Percentiles rank a stretch among this genome's conserved stretches.
Evolutionary conservation across 805 yeast species (phyloP).

Genomic region (Spathaspora boniae): DNA sequence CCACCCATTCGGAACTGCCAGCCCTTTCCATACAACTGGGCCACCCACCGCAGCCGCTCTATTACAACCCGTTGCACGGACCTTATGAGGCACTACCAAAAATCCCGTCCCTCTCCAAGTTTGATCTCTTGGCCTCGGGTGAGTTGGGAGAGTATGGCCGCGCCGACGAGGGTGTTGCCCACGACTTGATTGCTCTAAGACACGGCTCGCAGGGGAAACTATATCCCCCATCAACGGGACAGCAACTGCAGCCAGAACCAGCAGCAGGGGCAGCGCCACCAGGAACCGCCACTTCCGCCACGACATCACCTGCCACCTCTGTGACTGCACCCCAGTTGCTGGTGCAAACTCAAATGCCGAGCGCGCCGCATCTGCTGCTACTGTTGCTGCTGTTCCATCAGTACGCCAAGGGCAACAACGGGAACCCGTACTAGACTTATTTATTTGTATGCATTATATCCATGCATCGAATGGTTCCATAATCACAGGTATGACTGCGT

Average conservation of each 20-base stretch:
- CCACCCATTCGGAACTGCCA: constrained; percentile 2
- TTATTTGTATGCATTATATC: background rate
- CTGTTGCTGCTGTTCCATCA: background rate
- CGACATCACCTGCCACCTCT: too few species aligned
- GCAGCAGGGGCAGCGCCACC: too few species aligned
- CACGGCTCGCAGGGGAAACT: constrained; percentile 11
- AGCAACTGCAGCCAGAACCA: too few species aligned
- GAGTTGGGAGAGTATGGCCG: too few species aligned
- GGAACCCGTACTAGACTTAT: background rate
- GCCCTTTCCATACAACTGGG: constrained; percentile 3
- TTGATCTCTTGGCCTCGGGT: constrained; percentile 14
- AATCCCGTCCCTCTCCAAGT: constrained; percentile 16
- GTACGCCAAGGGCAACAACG: background rate
- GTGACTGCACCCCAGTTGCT: too few species aligned
- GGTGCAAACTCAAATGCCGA: too few species aligned
- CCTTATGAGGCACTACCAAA: constrained; percentile 5
- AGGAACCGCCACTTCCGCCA: too few species aligned
- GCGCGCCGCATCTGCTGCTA: too few species aligned
- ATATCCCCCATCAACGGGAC: background rate
- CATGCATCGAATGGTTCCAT: background rate
- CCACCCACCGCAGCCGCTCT: constrained; percentile 2
- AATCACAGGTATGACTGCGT: constrained; percentile 6
- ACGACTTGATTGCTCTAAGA: constrained; percentile 25
- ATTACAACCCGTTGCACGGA: constrained; percentile 1
- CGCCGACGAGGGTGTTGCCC: constrained; percentile 28